phyloP scores from a whole-genome alignment of 768 basidiomycete species.

The Lentinula lateritia region DNA sequence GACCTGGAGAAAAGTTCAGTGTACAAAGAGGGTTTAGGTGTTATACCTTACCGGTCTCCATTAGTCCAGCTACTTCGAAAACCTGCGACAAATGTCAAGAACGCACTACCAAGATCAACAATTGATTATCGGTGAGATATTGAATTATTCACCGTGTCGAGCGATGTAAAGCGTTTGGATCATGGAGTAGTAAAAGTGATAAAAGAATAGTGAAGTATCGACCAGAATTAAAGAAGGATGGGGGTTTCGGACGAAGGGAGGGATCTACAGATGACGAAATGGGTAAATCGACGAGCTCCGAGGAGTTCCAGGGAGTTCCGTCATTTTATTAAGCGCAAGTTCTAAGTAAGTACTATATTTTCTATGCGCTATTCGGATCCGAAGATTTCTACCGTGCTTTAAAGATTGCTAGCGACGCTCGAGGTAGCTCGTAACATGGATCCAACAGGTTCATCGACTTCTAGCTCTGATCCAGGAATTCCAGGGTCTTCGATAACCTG shows the following conservation, averaged over 20 bases:
- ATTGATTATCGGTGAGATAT: neutral
- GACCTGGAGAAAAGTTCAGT: neutral
- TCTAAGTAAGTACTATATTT: too few relatives aligned
- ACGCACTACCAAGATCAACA: neutral
- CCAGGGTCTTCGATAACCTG: constrained; percentile 73
- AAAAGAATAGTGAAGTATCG: too few relatives aligned
- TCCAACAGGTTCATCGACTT: constrained; percentile 53
- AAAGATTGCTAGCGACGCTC: constrained; percentile 30
- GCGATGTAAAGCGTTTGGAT: constrained; percentile 6
- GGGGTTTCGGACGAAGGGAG: neutral
- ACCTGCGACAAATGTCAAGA: neutral
- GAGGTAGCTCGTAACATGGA: constrained; percentile 29
- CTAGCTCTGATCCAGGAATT: constrained; percentile 58
- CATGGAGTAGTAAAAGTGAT: neutral
- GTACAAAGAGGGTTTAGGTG: too few relatives aligned
- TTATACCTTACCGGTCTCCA: neutral
- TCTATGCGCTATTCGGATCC: too few relatives aligned
- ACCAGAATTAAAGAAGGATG: neutral
- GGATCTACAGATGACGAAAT: neutral
- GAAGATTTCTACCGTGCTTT: neutral
- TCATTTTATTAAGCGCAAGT: too few relatives aligned
- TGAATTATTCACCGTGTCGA: constrained; percentile 1
- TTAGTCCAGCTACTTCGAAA: constrained; percentile 8
- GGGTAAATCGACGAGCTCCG: too few relatives aligned
- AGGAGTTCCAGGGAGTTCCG: too few relatives aligned